Evolutionary conservation across 2,329 filamentous ascomycete genomes (phyloP).

Genomic region (Colletotrichum falcatum): DNA sequence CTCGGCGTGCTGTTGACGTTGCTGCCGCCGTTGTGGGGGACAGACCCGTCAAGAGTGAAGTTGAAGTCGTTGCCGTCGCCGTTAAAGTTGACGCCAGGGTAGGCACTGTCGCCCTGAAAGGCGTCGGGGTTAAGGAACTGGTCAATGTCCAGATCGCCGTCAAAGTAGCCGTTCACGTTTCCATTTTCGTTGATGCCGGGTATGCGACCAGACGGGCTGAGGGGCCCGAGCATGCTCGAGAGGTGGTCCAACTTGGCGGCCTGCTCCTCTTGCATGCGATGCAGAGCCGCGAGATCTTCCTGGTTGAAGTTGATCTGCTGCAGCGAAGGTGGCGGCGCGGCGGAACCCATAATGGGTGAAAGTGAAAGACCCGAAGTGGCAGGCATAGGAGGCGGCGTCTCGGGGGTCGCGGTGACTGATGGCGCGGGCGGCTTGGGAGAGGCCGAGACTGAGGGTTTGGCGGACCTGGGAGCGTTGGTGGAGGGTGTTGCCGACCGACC

Average conservation of each 20-base stretch:
- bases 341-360: conserved; percentile 62
- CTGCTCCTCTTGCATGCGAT: conserved; percentile 83
- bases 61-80: conserved; percentile 63
- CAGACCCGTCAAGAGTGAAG: conserved; percentile 59
- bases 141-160: conserved; percentile 60
- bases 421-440: conserved; percentile 42
- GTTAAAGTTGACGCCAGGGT: conserved; percentile 55
- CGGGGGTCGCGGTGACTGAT: conserved; percentile 31
- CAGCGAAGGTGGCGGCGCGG: conserved; percentile 63
- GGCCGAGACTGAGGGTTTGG: conserved; percentile 41
- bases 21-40: conserved; percentile 45
- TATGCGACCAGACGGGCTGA: conserved; percentile 83
- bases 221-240: conserved; percentile 78
- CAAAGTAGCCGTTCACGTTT: conserved; percentile 49
- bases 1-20: conserved; percentile 56
- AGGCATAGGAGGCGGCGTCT: conserved; percentile 38
- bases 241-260: conserved; percentile 81
- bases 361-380: conserved; percentile 51
- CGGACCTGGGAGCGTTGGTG: conserved; percentile 40
- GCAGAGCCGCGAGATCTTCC: conserved; percentile 81
- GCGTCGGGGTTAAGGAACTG: conserved; percentile 59
- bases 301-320: conserved; percentile 76
- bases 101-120: conserved; percentile 56
- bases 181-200: conserved; percentile 70
- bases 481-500: conserved; percentile 50